A percentile compares a stretch with the other conserved stretches of the same genome.
phyloP scores from a whole-genome alignment of 116 monocot genomes.

The Dioscorea cayenensis region DNA sequence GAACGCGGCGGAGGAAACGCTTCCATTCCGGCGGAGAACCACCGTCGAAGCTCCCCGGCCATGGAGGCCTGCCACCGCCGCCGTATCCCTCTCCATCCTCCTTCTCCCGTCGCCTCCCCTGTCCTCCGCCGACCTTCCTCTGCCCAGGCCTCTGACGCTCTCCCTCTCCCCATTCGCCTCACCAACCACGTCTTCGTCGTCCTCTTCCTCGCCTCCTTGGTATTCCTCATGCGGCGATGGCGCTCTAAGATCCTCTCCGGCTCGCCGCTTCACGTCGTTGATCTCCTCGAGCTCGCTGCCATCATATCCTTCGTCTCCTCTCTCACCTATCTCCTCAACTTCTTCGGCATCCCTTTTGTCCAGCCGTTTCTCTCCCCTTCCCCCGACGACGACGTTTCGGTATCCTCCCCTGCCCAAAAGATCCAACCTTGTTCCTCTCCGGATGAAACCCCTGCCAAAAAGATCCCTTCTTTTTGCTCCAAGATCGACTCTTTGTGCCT shows the following conservation, averaged over 20 bases:
- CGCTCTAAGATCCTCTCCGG: conserved; percentile 28
- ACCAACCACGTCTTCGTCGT: conserved; percentile 34
- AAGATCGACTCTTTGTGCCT: neutral
- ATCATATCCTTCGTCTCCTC: conserved; percentile 71
- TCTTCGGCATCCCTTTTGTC: conserved; percentile 88
- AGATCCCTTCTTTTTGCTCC: neutral
- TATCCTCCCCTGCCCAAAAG: conserved; percentile 3
- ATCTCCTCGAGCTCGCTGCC: conserved; percentile 51
- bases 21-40: neutral
- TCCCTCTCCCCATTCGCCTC: conserved; percentile 37
- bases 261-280: conserved; percentile 23
- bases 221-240: conserved; percentile 35
- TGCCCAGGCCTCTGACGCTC: conserved; percentile 33
- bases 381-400: conserved; percentile 36
- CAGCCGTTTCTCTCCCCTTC: conserved; percentile 58
- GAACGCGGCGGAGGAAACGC: neutral
- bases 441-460: neutral
- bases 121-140: neutral
- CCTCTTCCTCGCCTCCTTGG: conserved; percentile 26
- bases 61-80: neutral
- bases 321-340: conserved; percentile 78
- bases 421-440: neutral
- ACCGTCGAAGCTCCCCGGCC: neutral
- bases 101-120: neutral
- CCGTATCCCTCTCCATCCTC: neutral